Percentiles rank a stretch among this genome's conserved stretches.
Evolutionary conservation across 371 early-diverging fungal species (phyloP).

Genomic region (Mucor sp.): DNA sequence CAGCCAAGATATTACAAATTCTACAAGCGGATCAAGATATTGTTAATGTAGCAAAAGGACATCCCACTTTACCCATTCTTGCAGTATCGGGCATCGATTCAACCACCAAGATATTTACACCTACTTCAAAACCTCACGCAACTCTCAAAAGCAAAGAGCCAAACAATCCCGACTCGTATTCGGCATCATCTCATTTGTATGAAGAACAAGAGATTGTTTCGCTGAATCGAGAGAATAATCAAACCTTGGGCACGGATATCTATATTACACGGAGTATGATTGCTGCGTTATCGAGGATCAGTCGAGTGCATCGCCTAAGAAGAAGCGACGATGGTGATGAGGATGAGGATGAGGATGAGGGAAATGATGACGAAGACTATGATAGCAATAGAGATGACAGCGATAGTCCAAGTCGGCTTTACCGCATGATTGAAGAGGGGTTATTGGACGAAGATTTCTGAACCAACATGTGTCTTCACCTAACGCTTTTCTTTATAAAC

Average conservation of each 20-base stretch:
- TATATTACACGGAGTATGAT: constrained; percentile 32
- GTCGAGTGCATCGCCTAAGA: neutral
- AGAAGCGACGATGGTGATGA: neutral
- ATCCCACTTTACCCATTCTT: constrained; percentile 50
- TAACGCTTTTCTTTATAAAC: too few relatives aligned
- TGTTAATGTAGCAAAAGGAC: constrained; percentile 65
- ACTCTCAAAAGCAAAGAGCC: constrained; percentile 36
- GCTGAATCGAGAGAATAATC: constrained; percentile 24
- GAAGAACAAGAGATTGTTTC: constrained; percentile 32
- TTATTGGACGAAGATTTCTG: neutral
- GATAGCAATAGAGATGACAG: neutral
- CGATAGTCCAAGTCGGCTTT: neutral
- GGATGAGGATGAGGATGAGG: neutral
- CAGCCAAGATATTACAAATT: constrained; percentile 64
- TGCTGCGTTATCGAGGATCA: constrained; percentile 19
- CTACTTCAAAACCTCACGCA: constrained; percentile 38
- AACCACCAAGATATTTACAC: constrained; percentile 71
- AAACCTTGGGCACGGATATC: constrained; percentile 7
- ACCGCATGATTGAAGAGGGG: neutral
- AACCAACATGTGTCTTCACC: too few relatives aligned
- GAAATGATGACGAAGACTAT: neutral
- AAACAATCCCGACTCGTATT: constrained; percentile 25
- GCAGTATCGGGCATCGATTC: constrained; percentile 74
- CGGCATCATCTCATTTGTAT: constrained; percentile 38
- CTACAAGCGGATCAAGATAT: constrained; percentile 65